These are phyloP conservation scores for Cnidoscolus chayamansa DNA, from an alignment of 441 rosid species.

Conservation along the genomic window DNA sequence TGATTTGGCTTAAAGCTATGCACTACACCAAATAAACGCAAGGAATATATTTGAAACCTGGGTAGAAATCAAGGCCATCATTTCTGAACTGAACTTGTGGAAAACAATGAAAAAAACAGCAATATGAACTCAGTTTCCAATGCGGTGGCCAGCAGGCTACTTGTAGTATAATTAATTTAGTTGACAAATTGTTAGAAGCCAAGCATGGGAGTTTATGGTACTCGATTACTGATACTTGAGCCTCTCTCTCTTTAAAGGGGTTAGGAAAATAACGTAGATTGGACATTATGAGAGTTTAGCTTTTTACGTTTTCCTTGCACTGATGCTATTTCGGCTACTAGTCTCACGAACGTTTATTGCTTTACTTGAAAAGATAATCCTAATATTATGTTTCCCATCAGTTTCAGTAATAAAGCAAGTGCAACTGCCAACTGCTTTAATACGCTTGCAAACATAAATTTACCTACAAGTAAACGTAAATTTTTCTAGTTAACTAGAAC, in stretches of 20 bases:
- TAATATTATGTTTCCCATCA: neutral
- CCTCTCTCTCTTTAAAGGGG: neutral
- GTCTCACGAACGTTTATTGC: neutral
- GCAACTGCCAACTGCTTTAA: neutral
- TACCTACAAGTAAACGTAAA: slow-evolving; percentile 6
- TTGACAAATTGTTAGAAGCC: neutral
- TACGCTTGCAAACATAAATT: neutral
- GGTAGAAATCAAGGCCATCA: neutral
- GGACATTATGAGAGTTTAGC: neutral
- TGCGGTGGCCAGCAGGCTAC: neutral
- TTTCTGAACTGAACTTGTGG: neutral
- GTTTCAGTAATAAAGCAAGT: neutral
- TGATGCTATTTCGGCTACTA: neutral
- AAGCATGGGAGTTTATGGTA: neutral
- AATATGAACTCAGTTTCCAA: neutral
- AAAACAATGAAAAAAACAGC: neutral
- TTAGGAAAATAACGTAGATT: neutral
- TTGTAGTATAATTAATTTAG: neutral
- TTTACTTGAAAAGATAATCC: neutral
- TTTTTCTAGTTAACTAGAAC: slow-evolving; percentile 26
- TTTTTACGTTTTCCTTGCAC: neutral
- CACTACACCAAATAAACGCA: neutral
- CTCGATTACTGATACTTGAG: neutral
- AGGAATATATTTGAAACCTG: neutral
- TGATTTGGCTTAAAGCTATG: neutral